These are phyloP conservation scores for Metschnikowia santaceciliae DNA, from an alignment of 805 yeast species.

Conservation along the genomic window DNA sequence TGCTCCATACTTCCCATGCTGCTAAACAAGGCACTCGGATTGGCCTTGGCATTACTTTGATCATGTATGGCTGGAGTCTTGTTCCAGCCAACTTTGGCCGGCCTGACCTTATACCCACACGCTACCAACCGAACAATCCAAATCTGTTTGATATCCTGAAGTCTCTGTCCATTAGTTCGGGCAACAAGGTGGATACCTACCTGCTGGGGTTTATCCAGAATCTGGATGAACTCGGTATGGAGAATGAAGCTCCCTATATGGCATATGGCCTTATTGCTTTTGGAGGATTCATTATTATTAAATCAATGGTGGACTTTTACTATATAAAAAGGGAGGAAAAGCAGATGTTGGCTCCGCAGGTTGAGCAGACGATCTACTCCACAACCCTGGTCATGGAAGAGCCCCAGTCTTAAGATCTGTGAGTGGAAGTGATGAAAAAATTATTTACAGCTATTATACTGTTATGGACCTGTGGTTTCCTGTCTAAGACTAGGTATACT, in stretches of 20 bases:
- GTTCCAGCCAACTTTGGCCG: slow-evolving; percentile 40
- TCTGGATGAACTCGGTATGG: slow-evolving; percentile 21
- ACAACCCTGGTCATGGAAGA: slow-evolving; percentile 11
- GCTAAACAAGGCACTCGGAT: slow-evolving; percentile 93
- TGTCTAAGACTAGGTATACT: background rate
- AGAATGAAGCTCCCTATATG: slow-evolving; percentile 40
- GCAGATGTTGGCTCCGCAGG: slow-evolving; percentile 48
- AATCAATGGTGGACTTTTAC: slow-evolving; percentile 67
- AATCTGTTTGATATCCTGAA: slow-evolving; percentile 30
- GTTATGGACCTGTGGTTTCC: background rate
- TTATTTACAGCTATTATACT: background rate
- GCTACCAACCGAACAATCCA: slow-evolving; percentile 33
- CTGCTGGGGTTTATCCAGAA: slow-evolving; percentile 27
- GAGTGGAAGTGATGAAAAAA: too few relatives aligned
- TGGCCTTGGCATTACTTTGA: slow-evolving; percentile 82
- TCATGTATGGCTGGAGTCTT: slow-evolving; percentile 53
- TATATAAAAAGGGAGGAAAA: slow-evolving; percentile 75
- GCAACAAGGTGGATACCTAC: slow-evolving; percentile 27
- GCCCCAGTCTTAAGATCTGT: slow-evolving; percentile 4
- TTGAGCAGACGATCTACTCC: slow-evolving; percentile 12
- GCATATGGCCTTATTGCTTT: slow-evolving; percentile 62
- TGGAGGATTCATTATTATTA: slow-evolving; percentile 63
- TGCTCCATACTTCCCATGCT: slow-evolving; percentile 94
- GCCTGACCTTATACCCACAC: slow-evolving; percentile 30
- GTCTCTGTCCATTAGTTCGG: slow-evolving; percentile 23